Base-by-base conservation (phyloP, 768 basidiomycete genomes). In the Amyloporia xantha region DNA sequence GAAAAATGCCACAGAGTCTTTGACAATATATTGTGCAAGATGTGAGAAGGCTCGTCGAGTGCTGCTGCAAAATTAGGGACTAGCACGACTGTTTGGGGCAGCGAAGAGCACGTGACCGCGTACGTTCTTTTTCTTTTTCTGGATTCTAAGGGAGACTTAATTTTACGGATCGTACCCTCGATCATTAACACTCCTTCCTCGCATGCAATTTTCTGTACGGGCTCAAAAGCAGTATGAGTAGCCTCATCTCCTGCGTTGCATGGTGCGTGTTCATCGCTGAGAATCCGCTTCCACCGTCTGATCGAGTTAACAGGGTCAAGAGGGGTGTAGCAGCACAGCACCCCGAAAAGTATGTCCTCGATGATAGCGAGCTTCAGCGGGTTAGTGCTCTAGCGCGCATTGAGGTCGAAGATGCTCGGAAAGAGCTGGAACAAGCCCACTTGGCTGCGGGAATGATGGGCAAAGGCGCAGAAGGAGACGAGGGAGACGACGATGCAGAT, bases 331-430 rank as follows among this genome's bases (percentile, higher is more conserved):
- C 94, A 2, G 71, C 74, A 2, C 75, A 74, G 40, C 77, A 92
- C 55, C 95, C 96, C 1, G 68, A 72, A 61, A 91, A 88, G 71
- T 98, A 98, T 66, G 76, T 86, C 44, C 81, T 98, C 25, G 91
- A 96, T 60, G 90, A 94, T 60, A 70, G 79, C 44, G 96, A 99
- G 67, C 74, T 98, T 11, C 81, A 86, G 61, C 81, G 96, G 21
- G 90, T 98, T 43, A 91, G 91, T 56, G 75, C 84, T 19, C 76
- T 99, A 21, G 91, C 93, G 12, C 71, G 81, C 45, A 86, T 92
- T 49, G 86, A 93, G 61, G 78, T 95, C 25, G 92, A 95, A 54
- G 91, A 93, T 71, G 93, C 93, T 7, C 81, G 82, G 48, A 71
- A 81, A 56, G 93, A 94, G 65, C 76, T 94, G 15, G 81, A 89